These are phyloP conservation scores for Fusarium sp. DNA, from an alignment of 2,329 filamentous ascomycete genomes.

Conservation along the genomic window DNA sequence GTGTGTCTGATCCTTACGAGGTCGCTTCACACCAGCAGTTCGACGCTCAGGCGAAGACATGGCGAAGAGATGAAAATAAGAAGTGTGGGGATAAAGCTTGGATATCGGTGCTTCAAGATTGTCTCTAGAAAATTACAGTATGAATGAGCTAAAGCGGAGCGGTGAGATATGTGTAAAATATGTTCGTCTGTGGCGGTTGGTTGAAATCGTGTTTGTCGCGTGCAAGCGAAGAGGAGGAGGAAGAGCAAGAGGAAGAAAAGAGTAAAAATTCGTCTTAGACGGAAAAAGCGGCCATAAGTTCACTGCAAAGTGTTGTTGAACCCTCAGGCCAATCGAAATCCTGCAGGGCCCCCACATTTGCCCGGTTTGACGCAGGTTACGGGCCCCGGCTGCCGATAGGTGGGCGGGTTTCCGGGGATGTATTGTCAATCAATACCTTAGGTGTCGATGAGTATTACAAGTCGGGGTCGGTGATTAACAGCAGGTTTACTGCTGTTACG, in stretches of 20 bases:
- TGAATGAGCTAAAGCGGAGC: slow-evolving; percentile 7
- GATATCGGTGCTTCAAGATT: slow-evolving; percentile 18
- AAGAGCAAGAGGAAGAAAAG: slow-evolving; percentile 16
- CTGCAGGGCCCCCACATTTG: slow-evolving; percentile 31
- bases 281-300: slow-evolving; percentile 15
- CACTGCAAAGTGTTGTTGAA: slow-evolving; percentile 34
- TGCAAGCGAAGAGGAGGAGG: slow-evolving; percentile 16
- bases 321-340: slow-evolving; percentile 36
- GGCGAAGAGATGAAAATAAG: slow-evolving; percentile 21
- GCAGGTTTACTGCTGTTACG: background rate
- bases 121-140: slow-evolving; percentile 24
- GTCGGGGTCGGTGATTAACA: no score
- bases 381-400: slow-evolving; percentile 36
- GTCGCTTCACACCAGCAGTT: slow-evolving; percentile 58
- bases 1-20: slow-evolving; percentile 54
- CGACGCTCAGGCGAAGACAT: slow-evolving; percentile 60
- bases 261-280: slow-evolving; percentile 24
- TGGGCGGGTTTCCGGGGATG: slow-evolving; percentile 15
- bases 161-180: background rate
- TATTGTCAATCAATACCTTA: background rate
- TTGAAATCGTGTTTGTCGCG: slow-evolving; percentile 14
- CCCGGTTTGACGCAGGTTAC: slow-evolving; percentile 19
- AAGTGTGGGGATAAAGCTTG: slow-evolving; percentile 26
- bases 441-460: background rate
- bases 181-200: background rate